Evolutionary conservation across 1,139 yeast species (phyloP).

Genomic region (Pichia norvegensis): DNA sequence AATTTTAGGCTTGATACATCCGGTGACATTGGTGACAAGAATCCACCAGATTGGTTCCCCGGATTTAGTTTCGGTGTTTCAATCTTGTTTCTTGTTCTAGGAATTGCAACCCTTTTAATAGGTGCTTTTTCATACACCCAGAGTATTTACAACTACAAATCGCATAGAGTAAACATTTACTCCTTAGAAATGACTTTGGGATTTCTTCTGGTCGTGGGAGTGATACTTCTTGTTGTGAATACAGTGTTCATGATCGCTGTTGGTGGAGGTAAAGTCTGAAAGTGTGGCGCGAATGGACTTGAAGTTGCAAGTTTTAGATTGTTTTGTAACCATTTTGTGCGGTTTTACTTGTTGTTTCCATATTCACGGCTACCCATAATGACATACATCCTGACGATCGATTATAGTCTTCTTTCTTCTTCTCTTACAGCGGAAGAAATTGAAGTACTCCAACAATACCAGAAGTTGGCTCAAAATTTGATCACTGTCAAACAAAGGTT

Average conservation of each 20-base stretch:
- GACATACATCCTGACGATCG: slow-evolving; percentile 10
- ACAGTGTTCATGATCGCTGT: slow-evolving; percentile 21
- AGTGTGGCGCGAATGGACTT: neutral
- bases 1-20: slow-evolving; percentile 40
- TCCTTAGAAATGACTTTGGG: slow-evolving; percentile 35
- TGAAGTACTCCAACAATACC: slow-evolving; percentile 35
- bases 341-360: neutral
- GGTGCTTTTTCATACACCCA: slow-evolving; percentile 40
- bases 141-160: slow-evolving; percentile 40
- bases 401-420: slow-evolving; percentile 6
- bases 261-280: neutral
- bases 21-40: neutral
- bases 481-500: slow-evolving; percentile 22
- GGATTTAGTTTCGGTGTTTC: slow-evolving; percentile 31
- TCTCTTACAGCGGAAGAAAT: slow-evolving; percentile 16
- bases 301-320: no score
- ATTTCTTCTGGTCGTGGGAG: slow-evolving; percentile 35
- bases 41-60: slow-evolving; percentile 13
- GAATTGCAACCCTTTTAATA: slow-evolving; percentile 35
- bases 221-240: slow-evolving; percentile 38
- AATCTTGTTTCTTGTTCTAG: slow-evolving; percentile 30
- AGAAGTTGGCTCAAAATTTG: slow-evolving; percentile 38
- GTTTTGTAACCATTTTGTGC: no score
- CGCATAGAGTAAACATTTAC: slow-evolving; percentile 36
- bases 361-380: neutral